phyloP scores from a whole-genome alignment of 164 flowering plant genomes.

The Berberis vulgaris region DNA sequence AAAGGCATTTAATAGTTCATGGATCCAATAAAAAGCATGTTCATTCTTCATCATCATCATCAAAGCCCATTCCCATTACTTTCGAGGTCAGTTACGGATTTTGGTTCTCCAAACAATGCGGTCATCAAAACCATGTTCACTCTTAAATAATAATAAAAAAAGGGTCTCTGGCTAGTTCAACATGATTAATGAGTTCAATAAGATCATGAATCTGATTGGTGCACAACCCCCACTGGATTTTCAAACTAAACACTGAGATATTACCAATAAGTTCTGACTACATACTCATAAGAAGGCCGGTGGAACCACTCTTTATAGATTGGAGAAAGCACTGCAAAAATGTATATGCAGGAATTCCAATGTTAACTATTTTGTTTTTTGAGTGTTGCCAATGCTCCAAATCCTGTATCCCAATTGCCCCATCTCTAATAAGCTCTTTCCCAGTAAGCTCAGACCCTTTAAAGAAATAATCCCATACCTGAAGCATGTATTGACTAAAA shows the following conservation, averaged over 20 bases:
- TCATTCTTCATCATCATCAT: too few relatives aligned
- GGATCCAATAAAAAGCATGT: too few relatives aligned
- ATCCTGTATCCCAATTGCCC: constrained; percentile 20
- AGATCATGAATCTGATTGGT: background rate
- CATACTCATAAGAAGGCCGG: constrained; percentile 38
- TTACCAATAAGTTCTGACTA: background rate
- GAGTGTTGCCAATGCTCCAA: constrained; percentile 26
- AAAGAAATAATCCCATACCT: constrained; percentile 30
- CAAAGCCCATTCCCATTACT: too few relatives aligned
- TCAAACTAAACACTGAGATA: background rate
- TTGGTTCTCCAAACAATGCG: too few relatives aligned
- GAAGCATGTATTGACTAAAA: background rate
- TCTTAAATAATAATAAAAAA: too few relatives aligned
- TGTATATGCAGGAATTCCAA: constrained; percentile 14
- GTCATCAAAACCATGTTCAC: too few relatives aligned
- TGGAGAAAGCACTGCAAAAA: constrained; percentile 31
- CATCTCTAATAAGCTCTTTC: constrained; percentile 20
- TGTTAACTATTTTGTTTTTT: constrained; percentile 24
- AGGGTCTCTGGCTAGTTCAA: too few relatives aligned
- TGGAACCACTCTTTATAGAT: constrained; percentile 28
- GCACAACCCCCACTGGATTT: background rate
- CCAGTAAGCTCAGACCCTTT: constrained; percentile 20
- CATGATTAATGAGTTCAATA: too few relatives aligned
- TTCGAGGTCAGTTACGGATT: too few relatives aligned
- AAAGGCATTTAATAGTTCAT: too few relatives aligned